Evolutionary conservation across 2,329 filamentous ascomycete species (phyloP), one percentile per base, ranked within the genome.

Genomic region (Diaporthe vaccinii): DNA sequence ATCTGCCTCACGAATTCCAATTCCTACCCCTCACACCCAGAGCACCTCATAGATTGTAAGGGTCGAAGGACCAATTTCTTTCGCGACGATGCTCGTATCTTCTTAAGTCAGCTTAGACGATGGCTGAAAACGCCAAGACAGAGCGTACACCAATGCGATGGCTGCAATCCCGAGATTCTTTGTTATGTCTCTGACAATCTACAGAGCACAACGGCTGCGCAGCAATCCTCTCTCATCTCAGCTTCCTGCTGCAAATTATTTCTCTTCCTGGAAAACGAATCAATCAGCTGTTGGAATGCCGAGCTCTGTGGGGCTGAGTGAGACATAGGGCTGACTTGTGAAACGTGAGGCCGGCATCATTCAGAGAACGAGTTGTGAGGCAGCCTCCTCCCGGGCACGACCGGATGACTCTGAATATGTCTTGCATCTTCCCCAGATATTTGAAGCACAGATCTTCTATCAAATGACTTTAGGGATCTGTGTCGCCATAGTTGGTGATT

Each of bases 261-360:
- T n/a, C 41, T 49, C 41, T 34, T 34, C 28, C 41, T 10, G 41
- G 61, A 65, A 3, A 22, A 17, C 25, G 25, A 31, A 65, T 49
- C 61, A 46, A 46, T 65, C 61, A 65, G 61, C 41, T 49, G 41
- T 41, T 49, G 20, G 25, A 14, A 34, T 34, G 61, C 61, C 61
- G 41, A 65, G 41, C 9, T 15, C 12, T 4, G 6, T 49, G 49
- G 25, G 41, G 58, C 58, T 62, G 58, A 62, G n/a, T 20, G 39
- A 44, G n/a, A 20, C 51, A n/a, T 28, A 17, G 22, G 58, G 61
- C 61, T 65, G 61, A 65, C 41, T 49, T n/a, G 17, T n/a, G 41
- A 65, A 5, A 46, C 15, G 41, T 9, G 15, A 3, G 7, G 41
- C 25, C 14, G 53, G 51, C 14, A n/a, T 53, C 25, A 28, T 12